Evolutionary conservation across 805 yeast genomes (phyloP).

Genomic region (Barnettozyma populi): DNA sequence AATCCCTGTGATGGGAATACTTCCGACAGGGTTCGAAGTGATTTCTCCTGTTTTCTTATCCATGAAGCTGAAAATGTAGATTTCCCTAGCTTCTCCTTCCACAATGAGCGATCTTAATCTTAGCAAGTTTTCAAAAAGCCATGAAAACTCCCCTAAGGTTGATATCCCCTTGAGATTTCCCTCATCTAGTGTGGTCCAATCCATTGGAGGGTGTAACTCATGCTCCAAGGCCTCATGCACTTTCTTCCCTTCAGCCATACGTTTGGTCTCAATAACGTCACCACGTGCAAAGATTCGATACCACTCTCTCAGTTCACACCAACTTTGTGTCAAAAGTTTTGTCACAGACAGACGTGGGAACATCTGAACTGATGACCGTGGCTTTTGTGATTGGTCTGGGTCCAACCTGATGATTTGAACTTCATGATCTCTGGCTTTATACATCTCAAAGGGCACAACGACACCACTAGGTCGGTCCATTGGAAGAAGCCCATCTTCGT

Average conservation of each 20-base stretch:
- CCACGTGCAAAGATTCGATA: slow-evolving; percentile 48
- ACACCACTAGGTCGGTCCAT: not conserved
- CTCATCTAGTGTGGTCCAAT: slow-evolving; percentile 3
- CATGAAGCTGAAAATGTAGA: slow-evolving; percentile 37
- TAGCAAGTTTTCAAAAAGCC: slow-evolving; percentile 31
- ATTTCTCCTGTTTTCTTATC: slow-evolving; percentile 11
- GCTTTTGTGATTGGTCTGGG: not conserved
- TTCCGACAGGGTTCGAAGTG: slow-evolving; percentile 9
- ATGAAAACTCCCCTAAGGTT: not conserved
- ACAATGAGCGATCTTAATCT: slow-evolving; percentile 37
- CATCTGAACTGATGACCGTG: not conserved
- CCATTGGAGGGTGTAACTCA: slow-evolving; percentile 34
- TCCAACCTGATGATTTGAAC: not conserved
- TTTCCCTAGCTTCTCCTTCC: slow-evolving; percentile 55
- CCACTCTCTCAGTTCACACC: slow-evolving; percentile 63
- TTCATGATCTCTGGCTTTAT: slow-evolving; percentile 6
- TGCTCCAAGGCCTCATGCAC: slow-evolving; percentile 45
- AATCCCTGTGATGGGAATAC: slow-evolving; percentile 56
- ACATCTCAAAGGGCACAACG: slow-evolving; percentile 18
- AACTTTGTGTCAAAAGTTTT: slow-evolving; percentile 46
- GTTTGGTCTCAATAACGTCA: slow-evolving; percentile 29
- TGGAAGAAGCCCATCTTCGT: not conserved
- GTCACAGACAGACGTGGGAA: slow-evolving; percentile 45
- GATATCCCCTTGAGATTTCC: not conserved
- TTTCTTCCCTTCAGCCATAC: slow-evolving; percentile 42